Evolutionary conservation across 1,139 yeast genomes (phyloP).

Genomic region (Tardiomyces blankii): DNA sequence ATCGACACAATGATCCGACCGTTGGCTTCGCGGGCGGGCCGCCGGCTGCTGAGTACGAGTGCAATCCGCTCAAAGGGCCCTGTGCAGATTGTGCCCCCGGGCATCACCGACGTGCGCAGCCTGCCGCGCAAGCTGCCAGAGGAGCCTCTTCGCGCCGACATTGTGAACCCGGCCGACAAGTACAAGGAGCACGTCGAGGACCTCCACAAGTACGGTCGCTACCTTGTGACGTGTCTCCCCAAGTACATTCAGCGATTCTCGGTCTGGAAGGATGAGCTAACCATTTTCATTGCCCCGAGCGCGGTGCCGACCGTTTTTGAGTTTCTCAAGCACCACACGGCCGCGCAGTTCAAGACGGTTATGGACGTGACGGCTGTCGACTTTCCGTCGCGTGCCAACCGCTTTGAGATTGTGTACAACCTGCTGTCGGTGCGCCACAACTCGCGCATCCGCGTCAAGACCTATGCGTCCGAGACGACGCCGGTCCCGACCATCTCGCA

Average conservation of each 20-base stretch:
- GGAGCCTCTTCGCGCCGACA: conserved; percentile 39
- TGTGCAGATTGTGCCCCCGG: conserved; percentile 14
- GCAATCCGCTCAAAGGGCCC: too few species aligned
- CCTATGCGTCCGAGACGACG: conserved; percentile 74
- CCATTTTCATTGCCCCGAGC: conserved; percentile 64
- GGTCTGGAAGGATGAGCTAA: conserved; percentile 86
- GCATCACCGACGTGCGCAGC: conserved; percentile 19
- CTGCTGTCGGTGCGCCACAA: conserved; percentile 72
- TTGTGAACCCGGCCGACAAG: conserved; percentile 70
- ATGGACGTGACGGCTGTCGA: conserved; percentile 84
- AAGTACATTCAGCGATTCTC: conserved; percentile 74
- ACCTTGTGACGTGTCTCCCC: conserved; percentile 69
- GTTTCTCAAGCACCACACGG: conserved; percentile 67
- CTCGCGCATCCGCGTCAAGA: conserved; percentile 80
- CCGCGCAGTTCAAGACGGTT: conserved; percentile 69
- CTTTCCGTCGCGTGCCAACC: conserved; percentile 71
- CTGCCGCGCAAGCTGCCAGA: conserved; percentile 25
- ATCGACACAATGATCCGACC: too few species aligned
- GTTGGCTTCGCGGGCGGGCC: too few species aligned
- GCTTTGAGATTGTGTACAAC: conserved; percentile 84
- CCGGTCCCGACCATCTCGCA: conserved; percentile 72
- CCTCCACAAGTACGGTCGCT: conserved; percentile 74
- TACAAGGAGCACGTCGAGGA: conserved; percentile 60
- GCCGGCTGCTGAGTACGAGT: too few species aligned
- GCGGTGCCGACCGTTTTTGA: conserved; percentile 61